Base-by-base conservation (phyloP, 78 protist species). In the Cavenderia fasciculata region DNA sequence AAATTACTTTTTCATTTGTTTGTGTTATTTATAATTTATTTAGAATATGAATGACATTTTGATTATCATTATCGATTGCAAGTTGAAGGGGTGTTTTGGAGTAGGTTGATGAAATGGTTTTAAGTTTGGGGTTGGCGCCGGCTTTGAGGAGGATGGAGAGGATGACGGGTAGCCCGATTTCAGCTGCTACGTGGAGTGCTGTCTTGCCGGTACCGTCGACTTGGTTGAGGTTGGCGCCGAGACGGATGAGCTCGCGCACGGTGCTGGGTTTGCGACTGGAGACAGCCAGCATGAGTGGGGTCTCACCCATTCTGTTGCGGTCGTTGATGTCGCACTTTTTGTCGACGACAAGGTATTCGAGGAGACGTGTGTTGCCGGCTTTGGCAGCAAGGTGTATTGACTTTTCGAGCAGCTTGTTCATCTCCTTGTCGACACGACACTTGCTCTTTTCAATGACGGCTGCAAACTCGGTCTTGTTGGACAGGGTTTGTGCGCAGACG, bases 151-250 rank as follows among this genome's bases (percentile, higher is more conserved):
- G 47, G 12, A 63, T 43, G 18, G 47, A 8, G 4, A 63, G 16
- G 27, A 63, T 36, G 18, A 38, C 38, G 2, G 72, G 72, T 21
- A 63, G 25, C 4, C 72, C 72, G 38, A 63, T 8, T 40, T 63
- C 54, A 21, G 72, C 72, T 31, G 90, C 78, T 19, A 54, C 36
- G 38, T 82, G 90, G 0, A 43, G 33, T 44, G 90, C 79, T 1
- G 61, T 41, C 21, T 43, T 68, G 25, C 65, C 56, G 6, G 65
- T 70, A 57, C 51, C 59, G 27, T 65, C 56, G 2, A 18, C 41
- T 7, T 23, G 3, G 59, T 82, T 82, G 1, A 69, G 29, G 23
- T 57, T 69, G 47, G 90, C 90, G 29, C 90, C 90, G 52, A 31
- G n/a, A 5, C 40, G 52, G 3, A 68, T 14, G 2, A 82, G 65